Evolutionary conservation across 2,329 filamentous ascomycete species (phyloP).

Genomic region (Fusarium sp.): DNA sequence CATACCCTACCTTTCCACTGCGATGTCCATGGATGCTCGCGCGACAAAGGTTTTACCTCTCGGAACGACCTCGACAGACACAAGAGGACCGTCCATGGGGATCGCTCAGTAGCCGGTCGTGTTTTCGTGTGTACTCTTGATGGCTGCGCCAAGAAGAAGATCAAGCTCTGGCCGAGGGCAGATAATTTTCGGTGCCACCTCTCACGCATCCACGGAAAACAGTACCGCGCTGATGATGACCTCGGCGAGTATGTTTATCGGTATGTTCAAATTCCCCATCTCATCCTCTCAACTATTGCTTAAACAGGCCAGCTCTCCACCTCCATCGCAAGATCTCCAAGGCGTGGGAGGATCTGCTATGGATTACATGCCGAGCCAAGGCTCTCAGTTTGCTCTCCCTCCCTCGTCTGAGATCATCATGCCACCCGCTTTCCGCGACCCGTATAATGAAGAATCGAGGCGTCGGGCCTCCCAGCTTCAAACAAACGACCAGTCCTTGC

Average conservation of each 20-base stretch:
- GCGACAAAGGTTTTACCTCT: conserved; percentile 79
- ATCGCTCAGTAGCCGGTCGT: conserved; percentile 50
- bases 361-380: conserved; percentile 34
- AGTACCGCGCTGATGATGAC: conserved; percentile 52
- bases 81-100: conserved; percentile 75
- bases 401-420: conserved; percentile 22
- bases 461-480: conserved; percentile 17
- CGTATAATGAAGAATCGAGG: conserved; percentile 2
- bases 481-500: conserved; percentile 4
- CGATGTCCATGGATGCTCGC: conserved; percentile 64
- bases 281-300: neutral
- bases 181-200: conserved; percentile 92
- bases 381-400: conserved; percentile 19
- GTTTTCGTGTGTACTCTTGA: conserved; percentile 43
- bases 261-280: conserved; percentile 14
- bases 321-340: conserved; percentile 36
- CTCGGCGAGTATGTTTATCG: conserved; percentile 50
- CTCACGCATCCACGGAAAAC: conserved; percentile 69
- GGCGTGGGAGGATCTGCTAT: conserved; percentile 45
- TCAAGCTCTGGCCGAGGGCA: conserved; percentile 80
- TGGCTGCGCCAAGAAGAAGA: conserved; percentile 38
- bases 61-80: conserved; percentile 86
- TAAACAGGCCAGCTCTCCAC: conserved; percentile 10
- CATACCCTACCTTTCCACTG: conserved; percentile 78
- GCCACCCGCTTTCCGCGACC: conserved; percentile 4